Conservation (phyloP, 768 basidiomycete genomes). For the Cyathus striatus region DNA sequence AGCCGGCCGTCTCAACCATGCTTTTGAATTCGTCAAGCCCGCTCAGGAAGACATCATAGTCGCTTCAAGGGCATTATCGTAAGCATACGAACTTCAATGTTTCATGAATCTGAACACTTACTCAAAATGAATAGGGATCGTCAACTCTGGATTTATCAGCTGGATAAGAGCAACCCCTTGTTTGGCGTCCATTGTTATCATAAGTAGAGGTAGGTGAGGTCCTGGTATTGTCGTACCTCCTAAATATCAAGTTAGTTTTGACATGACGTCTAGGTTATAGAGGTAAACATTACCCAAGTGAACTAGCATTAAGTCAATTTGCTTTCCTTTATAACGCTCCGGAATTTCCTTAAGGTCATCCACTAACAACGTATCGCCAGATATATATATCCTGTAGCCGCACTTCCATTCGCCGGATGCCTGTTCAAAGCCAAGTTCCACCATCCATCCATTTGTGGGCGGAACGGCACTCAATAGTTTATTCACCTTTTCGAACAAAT, state of each 20-base stretch:
- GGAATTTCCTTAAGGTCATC: conserved; percentile 7
- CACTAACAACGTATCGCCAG: conserved; percentile 3
- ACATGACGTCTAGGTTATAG: background rate
- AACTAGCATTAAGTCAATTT: conserved; percentile 6
- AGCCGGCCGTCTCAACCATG: conserved; percentile 2
- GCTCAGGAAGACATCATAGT: conserved; percentile 6
- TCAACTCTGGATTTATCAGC: conserved; percentile 3
- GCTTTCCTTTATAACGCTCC: conserved; percentile 5
- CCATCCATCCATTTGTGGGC: conserved; percentile 7
- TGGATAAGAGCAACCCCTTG: conserved; percentile 3
- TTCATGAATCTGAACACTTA: background rate
- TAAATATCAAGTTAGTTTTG: background rate
- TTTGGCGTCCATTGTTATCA: conserved; percentile 5
- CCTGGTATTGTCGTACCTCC: conserved; percentile 4
- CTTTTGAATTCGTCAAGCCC: conserved; percentile 4
- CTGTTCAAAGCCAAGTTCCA: conserved; percentile 2
- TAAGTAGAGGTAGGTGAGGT: background rate
- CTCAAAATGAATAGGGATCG: conserved; percentile 7
- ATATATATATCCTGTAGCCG: conserved; percentile 6
- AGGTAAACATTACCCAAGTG: conserved; percentile 3
- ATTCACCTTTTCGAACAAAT: background rate
- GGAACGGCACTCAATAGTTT: conserved; percentile 2
- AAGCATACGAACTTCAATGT: background rate
- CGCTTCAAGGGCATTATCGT: background rate
- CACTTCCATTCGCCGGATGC: background rate